Evolutionary conservation across 495 filamentous ascomycete genomes (phyloP).

Genomic region (Articulospora tetracladia): DNA sequence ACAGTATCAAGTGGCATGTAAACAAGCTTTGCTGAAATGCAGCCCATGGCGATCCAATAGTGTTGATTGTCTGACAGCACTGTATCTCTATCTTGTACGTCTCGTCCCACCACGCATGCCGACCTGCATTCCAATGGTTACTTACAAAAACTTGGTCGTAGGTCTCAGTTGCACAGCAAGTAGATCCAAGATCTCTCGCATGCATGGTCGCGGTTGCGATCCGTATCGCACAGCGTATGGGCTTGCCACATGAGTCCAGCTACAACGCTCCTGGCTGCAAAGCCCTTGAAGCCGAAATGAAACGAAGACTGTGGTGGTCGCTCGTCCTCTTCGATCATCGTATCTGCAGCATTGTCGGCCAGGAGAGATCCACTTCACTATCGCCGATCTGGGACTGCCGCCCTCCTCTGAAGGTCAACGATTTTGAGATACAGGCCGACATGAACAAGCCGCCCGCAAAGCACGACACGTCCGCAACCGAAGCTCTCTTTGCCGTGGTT

Average conservation of each 20-base stretch:
- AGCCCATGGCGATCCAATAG: conserved; percentile 47
- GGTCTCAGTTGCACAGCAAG: conserved; percentile 42
- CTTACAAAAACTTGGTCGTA: too few relatives aligned
- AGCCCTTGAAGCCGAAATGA: conserved; percentile 56
- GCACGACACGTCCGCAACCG: conserved; percentile 43
- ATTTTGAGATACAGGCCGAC: conserved; percentile 35
- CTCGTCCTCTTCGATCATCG: conserved; percentile 50
- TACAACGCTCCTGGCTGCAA: conserved; percentile 45
- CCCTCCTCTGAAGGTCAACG: conserved; percentile 35
- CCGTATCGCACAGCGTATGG: conserved; percentile 39
- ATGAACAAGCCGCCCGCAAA: conserved; percentile 34
- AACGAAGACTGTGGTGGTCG: conserved; percentile 60
- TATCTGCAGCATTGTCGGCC: conserved; percentile 53
- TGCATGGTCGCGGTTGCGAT: conserved; percentile 37
- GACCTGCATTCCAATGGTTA: conserved; percentile 22
- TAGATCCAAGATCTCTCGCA: conserved; percentile 44
- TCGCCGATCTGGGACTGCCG: conserved; percentile 51
- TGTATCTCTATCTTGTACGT: conserved; percentile 56
- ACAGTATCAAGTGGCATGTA: conserved; percentile 39
- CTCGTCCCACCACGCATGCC: conserved; percentile 1
- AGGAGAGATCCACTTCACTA: conserved; percentile 52
- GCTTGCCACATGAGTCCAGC: conserved; percentile 47
- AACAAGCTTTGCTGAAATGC: conserved; percentile 39
- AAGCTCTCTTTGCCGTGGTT: conserved; percentile 52
- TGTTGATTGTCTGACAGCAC: conserved; percentile 54